Percentiles rank a stretch among this genome's conserved stretches.
These are phyloP conservation scores for Lachnellula arida DNA, from an alignment of 2,329 filamentous ascomycete genomes.

Conservation along the genomic window DNA sequence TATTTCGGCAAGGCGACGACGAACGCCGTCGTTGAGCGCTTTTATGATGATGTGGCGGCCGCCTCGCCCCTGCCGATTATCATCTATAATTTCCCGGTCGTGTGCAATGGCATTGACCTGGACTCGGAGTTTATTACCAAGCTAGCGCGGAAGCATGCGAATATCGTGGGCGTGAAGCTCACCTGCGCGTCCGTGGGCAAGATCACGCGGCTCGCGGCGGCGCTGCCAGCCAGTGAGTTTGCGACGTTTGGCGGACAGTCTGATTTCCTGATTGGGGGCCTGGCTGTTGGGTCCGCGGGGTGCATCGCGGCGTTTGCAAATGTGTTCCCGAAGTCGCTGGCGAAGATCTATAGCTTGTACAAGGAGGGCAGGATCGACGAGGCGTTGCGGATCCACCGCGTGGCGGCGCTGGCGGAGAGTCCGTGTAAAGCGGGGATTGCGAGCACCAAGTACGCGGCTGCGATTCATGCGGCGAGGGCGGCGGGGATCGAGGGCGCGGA, in stretches of 20 bases:
- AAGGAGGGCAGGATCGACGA: conserved; percentile 42
- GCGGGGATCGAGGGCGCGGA: conserved; percentile 48
- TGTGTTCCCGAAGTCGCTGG: conserved; percentile 48
- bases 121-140: conserved; percentile 47
- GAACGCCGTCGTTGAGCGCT: conserved; percentile 40
- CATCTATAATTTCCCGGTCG: conserved; percentile 50
- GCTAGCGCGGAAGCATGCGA: conserved; percentile 41
- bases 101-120: conserved; percentile 50
- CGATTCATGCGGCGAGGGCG: conserved; percentile 43
- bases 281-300: conserved; percentile 48
- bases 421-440: conserved; percentile 51
- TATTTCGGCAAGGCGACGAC: conserved; percentile 49
- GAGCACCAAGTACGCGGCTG: conserved; percentile 49
- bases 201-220: conserved; percentile 45
- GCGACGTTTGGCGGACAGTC: conserved; percentile 54
- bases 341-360: conserved; percentile 46
- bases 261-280: conserved; percentile 52
- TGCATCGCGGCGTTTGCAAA: conserved; percentile 56
- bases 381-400: conserved; percentile 46
- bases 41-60: conserved; percentile 42
- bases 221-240: conserved; percentile 43
- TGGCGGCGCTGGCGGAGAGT: conserved; percentile 48
- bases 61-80: conserved; percentile 42
- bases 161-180: conserved; percentile 52
- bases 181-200: conserved; percentile 52